Base-by-base conservation (phyloP, 441 rosid genomes). In the Eruca vesicaria region DNA sequence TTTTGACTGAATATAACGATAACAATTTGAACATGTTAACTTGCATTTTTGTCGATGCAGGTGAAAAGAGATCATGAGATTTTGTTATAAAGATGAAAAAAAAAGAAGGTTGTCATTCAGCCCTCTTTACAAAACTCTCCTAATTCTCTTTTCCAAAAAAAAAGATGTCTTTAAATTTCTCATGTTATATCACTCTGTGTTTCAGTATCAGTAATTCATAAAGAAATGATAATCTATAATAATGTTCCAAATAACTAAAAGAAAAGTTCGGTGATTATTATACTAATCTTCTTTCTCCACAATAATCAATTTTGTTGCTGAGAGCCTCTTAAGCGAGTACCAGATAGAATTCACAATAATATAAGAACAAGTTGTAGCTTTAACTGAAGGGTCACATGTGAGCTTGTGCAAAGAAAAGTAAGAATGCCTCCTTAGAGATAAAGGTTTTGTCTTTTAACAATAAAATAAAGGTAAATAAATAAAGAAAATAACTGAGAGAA, bases 291-390 rank as follows among this genome's bases (percentile, higher is more conserved):
- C 61, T 57, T 57, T 60, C 43, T 50, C 55, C 21, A 26, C n/a
- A 26, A 12, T 21, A 35, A 59, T 48, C 9, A 36, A 23, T 1
- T 35, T 50, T 29, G 63, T 36, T 62, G 45, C 16, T 29, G 57
- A 35, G 36, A 52, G 63, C 32, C 19, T 35, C 56, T 26, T 36
- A 67, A 23, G 66, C 59, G 19, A 58, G 6, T 33, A 66, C 23
- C 21, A 59, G 66, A 66, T 10, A 23, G 4, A 63, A 20, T 45
- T 8, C 38, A 29, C 16, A 28, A 64, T 73, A 16, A 12, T 64
- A 12, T 64, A 41, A 65, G 66, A 66, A 43, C 59, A 19, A 59
- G 78, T 63, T 38, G 65, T 62, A 76, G 74, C 79, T 76, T 69
- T 76, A 20, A 26, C 23, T 63, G 36, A 38, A 31, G 4, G 5